Conservation (phyloP, 805 yeast genomes). For the Pichia nanzhaoensis region DNA sequence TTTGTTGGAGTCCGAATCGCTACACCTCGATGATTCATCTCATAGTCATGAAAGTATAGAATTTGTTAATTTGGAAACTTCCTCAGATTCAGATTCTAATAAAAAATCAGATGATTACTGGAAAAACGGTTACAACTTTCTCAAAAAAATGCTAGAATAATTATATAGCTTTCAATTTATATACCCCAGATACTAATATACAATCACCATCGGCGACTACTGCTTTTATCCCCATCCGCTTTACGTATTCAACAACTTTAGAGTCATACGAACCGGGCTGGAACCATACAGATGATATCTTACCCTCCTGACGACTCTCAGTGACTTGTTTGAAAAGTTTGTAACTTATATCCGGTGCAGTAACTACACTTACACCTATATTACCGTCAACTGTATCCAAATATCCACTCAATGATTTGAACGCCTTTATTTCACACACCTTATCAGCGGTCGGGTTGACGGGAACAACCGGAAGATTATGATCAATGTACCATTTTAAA, state of each 20-base stretch:
- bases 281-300: constrained; percentile 63
- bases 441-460: constrained; percentile 50
- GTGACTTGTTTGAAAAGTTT: constrained; percentile 35
- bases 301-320: constrained; percentile 18
- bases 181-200: constrained; percentile 41
- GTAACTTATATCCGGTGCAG: constrained; percentile 62
- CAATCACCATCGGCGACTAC: constrained; percentile 52
- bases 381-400: constrained; percentile 5
- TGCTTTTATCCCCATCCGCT: constrained; percentile 12
- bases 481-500: constrained; percentile 56
- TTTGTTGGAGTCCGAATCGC: not conserved
- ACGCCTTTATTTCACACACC: constrained; percentile 28
- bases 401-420: constrained; percentile 11
- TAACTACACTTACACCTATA: constrained; percentile 51
- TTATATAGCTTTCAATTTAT: not conserved
- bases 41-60: constrained; percentile 22
- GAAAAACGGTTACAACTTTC: constrained; percentile 31
- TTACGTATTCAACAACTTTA: constrained; percentile 36
- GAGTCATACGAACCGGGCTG: constrained; percentile 75
- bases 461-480: constrained; percentile 54
- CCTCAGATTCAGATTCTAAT: not conserved
- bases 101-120: constrained; percentile 24
- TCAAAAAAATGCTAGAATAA: constrained; percentile 33
- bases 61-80: constrained; percentile 17
- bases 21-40: not conserved